Evolutionary conservation across 2,329 filamentous ascomycete species (phyloP), one percentile per base, ranked within the genome.

Genomic region (Aspergillus viridinutans): DNA sequence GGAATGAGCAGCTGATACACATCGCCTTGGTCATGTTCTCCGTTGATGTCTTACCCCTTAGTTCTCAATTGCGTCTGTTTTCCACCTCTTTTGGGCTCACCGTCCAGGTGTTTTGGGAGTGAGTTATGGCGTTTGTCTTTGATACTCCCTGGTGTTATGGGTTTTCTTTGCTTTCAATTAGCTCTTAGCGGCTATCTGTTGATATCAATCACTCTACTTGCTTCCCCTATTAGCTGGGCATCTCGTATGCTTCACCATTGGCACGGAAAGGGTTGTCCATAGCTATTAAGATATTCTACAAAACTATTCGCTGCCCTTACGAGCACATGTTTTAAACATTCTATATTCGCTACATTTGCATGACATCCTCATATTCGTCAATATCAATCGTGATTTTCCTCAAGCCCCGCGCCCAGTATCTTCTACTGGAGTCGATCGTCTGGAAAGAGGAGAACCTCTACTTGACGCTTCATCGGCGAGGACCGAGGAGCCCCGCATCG

Each of bases 1-100:
- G 87, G 89, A 92, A 75, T 91, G 81, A 74, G 32, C 5, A 35
- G 32, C 32, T 38, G 32, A 38, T 38, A 17, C 5, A 38, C 32
- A 17, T 38, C 32, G 1, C 32, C 5, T 38, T 38, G 32, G 14
- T 17, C 14, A 38, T 17, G 32, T 38, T 38, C 5, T 17, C 14
- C 32, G 8, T 38, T 38, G 14, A n/a, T 38, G 4, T 17, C 5
- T 38, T 38, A 7, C 12, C 32, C 14, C 32, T 17, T 17, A 7
- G 14, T 17, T 17, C 14, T 38, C 32, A n/a, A 17, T 38, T 17
- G 14, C 32, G 32, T 38, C 32, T 38, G 29, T 14, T 17, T 38
- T 17, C 32, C 32, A 17, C 14, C 32, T 17, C 32, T 38, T 17
- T 38, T 38, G 32, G 14, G 6, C 32, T 6, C 32, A 17, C 32